phyloP scores from a whole-genome alignment of 257 asterid genomes.

The Jasminum sambac region DNA sequence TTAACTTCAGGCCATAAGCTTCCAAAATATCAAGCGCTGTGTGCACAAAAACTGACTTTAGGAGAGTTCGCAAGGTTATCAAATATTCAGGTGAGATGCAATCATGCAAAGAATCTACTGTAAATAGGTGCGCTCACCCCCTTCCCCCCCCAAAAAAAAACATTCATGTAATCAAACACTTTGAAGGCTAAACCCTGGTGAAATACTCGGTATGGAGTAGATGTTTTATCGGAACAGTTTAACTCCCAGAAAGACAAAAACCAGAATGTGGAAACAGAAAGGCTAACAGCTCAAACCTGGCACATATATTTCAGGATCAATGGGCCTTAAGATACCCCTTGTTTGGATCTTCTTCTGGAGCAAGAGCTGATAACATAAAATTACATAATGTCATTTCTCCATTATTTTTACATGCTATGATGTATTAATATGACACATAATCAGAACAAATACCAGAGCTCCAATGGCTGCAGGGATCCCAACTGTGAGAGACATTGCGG shows the following conservation, averaged over 20 bases:
- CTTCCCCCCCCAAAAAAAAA: too few species aligned
- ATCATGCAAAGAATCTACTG: too few species aligned
- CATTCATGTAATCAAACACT: neutral
- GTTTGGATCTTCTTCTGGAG: constrained; percentile 56
- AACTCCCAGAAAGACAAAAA: neutral
- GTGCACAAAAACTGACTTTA: neutral
- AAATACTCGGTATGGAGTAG: neutral
- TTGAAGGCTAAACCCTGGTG: neutral
- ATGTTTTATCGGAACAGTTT: neutral
- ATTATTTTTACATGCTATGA: neutral
- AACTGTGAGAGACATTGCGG: constrained; percentile 91
- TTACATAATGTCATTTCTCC: neutral
- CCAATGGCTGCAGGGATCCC: constrained; percentile 97
- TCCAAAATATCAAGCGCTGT: constrained; percentile 77
- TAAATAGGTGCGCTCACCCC: too few species aligned
- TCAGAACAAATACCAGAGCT: constrained; percentile 63
- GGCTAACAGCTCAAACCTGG: constrained; percentile 53
- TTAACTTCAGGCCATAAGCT: constrained; percentile 78
- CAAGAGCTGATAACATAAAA: constrained; percentile 51
- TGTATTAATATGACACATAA: neutral
- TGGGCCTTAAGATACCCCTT: constrained; percentile 76
- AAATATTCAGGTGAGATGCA: neutral
- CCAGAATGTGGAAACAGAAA: constrained; percentile 6
- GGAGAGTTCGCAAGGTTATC: neutral
- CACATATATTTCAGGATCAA: constrained; percentile 68